These are phyloP conservation scores for Evansstolkia leycettana DNA, from an alignment of 495 filamentous ascomycete species.

Conservation along the genomic window DNA sequence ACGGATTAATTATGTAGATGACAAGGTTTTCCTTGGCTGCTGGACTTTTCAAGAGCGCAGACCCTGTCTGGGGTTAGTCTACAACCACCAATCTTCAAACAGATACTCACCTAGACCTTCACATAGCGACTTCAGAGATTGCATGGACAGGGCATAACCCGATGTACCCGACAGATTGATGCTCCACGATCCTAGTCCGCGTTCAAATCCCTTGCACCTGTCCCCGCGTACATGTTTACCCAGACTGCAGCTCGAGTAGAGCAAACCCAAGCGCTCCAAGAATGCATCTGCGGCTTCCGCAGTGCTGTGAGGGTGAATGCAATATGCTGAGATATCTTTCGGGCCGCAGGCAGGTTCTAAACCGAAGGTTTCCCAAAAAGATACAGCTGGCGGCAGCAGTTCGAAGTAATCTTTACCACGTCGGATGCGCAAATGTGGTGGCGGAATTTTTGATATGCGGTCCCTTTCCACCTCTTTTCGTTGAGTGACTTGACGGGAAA, in stretches of 20 bases:
- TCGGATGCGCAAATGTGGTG: slow-evolving; percentile 66
- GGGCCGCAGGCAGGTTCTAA: slow-evolving; percentile 63
- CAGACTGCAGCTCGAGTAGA: slow-evolving; percentile 71
- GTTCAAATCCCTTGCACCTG: slow-evolving; percentile 33
- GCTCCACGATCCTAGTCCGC: slow-evolving; percentile 48
- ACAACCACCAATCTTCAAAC: slow-evolving; percentile 4
- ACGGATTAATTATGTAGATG: slow-evolving; percentile 77
- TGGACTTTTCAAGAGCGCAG: slow-evolving; percentile 29
- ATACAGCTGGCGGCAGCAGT: slow-evolving; percentile 62
- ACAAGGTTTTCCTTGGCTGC: slow-evolving; percentile 54
- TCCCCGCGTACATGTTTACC: slow-evolving; percentile 55
- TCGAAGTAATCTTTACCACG: slow-evolving; percentile 64
- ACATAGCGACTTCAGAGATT: slow-evolving; percentile 24
- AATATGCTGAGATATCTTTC: slow-evolving; percentile 72
- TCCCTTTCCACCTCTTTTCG: slow-evolving; percentile 17
- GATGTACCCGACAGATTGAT: slow-evolving; percentile 14
- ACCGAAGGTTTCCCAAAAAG: slow-evolving; percentile 87
- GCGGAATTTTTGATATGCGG: slow-evolving; percentile 25
- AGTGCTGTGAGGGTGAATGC: slow-evolving; percentile 58
- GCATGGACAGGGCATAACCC: slow-evolving; percentile 23
- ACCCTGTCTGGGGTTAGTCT: slow-evolving; percentile 19
- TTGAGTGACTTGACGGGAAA: slow-evolving; percentile 10
- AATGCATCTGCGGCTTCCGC: slow-evolving; percentile 52
- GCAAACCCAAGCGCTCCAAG: slow-evolving; percentile 53
- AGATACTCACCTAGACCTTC: slow-evolving; percentile 29